Conservation (phyloP, 2,329 filamentous ascomycete genomes). For the Arachnomyces sp. region DNA sequence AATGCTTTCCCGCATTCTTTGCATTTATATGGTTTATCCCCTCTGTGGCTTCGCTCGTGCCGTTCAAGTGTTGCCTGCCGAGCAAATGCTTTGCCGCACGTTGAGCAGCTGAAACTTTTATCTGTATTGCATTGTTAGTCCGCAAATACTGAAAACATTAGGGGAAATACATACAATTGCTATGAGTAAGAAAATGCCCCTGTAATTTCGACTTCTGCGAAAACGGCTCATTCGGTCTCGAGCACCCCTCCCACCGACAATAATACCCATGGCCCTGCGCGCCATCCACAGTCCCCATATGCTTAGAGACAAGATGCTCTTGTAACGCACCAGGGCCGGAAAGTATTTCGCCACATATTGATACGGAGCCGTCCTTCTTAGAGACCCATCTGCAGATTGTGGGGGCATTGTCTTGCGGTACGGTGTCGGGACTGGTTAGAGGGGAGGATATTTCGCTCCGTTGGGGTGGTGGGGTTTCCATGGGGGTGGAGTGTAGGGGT, state of each 20-base stretch:
- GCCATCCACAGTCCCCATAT: slow-evolving; percentile 31
- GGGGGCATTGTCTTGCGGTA: slow-evolving; percentile 26
- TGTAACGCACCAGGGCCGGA: slow-evolving; percentile 29
- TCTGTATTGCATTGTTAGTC: slow-evolving; percentile 18
- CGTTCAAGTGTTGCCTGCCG: slow-evolving; percentile 36
- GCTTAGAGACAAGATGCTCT: slow-evolving; percentile 29
- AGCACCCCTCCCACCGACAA: slow-evolving; percentile 36
- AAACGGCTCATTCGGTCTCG: slow-evolving; percentile 35
- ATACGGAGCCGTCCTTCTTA: slow-evolving; percentile 16
- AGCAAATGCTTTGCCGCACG: slow-evolving; percentile 35
- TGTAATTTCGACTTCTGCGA: slow-evolving; percentile 39
- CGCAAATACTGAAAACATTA: not conserved
- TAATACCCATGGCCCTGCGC: slow-evolving; percentile 35
- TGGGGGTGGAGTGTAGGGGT: slow-evolving; percentile 16
- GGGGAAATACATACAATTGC: slow-evolving; percentile 28
- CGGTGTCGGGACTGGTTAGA: slow-evolving; percentile 29
- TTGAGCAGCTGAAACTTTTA: slow-evolving; percentile 34
- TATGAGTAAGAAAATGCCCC: slow-evolving; percentile 37
- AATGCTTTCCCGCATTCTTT: slow-evolving; percentile 34
- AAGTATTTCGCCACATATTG: slow-evolving; percentile 29
- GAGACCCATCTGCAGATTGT: slow-evolving; percentile 30
- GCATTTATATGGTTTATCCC: slow-evolving; percentile 37
- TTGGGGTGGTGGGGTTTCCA: slow-evolving; percentile 29
- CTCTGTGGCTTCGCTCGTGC: slow-evolving; percentile 37
- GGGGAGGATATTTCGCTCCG: slow-evolving; percentile 27